Percentiles rank a stretch among this genome's conserved stretches.
Evolutionary conservation across 2,329 filamentous ascomycete genomes (phyloP).

Genomic region (Helotiales sp.): DNA sequence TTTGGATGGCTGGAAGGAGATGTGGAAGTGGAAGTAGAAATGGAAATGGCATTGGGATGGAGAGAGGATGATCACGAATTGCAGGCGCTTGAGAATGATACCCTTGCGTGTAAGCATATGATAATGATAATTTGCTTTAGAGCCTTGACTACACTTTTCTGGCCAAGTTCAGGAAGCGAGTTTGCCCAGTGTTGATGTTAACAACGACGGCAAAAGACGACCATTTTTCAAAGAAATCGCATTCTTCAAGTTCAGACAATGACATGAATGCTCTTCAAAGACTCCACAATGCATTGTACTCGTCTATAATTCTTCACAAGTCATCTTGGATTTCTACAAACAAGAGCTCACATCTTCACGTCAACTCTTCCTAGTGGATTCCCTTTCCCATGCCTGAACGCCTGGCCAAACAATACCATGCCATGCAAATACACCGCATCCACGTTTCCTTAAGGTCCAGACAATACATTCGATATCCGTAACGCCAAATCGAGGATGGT

Average conservation of each 20-base stretch:
- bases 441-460: slow-evolving; percentile 29
- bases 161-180: background rate
- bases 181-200: background rate
- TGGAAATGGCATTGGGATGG: background rate
- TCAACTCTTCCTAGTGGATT: background rate
- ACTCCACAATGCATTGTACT: background rate
- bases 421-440: slow-evolving; percentile 21
- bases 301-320: background rate
- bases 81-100: background rate
- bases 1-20: background rate
- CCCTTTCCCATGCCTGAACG: slow-evolving; percentile 17
- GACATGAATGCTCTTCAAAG: background rate
- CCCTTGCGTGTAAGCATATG: background rate
- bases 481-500: slow-evolving; percentile 85
- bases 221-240: no score
- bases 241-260: background rate
- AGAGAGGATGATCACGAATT: background rate
- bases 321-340: background rate
- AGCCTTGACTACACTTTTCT: no score
- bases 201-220: no score
- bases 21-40: background rate
- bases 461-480: slow-evolving; percentile 76
- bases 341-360: background rate
- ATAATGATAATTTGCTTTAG: background rate
- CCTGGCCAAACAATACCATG: slow-evolving; percentile 14